phyloP scores from a whole-genome alignment of 2,329 filamentous ascomycete genomes.

The Chaetothyriales sp. region DNA sequence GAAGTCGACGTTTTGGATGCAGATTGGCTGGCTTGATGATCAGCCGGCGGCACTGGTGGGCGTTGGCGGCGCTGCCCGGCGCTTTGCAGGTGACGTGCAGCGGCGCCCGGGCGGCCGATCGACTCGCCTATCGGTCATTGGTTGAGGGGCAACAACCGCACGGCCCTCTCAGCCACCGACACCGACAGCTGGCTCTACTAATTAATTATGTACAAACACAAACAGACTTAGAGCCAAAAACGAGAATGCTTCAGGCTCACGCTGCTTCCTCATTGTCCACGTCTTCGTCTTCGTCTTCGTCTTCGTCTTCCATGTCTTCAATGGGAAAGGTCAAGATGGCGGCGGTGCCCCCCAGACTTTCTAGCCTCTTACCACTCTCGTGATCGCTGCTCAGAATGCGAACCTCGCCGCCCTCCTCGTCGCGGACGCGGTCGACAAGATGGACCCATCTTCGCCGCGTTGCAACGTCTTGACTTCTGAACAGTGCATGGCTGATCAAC shows the following conservation, averaged over 20 bases:
- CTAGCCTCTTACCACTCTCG: slow-evolving; percentile 77
- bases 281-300: slow-evolving; percentile 52
- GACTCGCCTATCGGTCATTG: not conserved
- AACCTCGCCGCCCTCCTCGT: slow-evolving; percentile 68
- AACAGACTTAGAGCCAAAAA: not conserved
- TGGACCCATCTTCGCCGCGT: slow-evolving; percentile 68
- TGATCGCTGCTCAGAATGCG: slow-evolving; percentile 84
- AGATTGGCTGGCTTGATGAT: not conserved
- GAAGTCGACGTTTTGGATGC: no score
- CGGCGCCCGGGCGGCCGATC: no score
- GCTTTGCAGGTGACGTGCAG: not conserved
- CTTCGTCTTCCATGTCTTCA: slow-evolving; percentile 62
- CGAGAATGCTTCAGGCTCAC: slow-evolving; percentile 20
- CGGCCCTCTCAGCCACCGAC: not conserved
- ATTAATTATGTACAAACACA: not conserved
- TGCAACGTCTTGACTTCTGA: slow-evolving; percentile 66
- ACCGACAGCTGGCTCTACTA: not conserved
- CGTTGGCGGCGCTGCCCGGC: no score
- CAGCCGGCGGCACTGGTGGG: no score
- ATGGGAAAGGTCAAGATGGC: slow-evolving; percentile 85
- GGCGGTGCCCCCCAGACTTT: slow-evolving; percentile 73
- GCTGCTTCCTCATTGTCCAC: slow-evolving; percentile 7
- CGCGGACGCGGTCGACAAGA: slow-evolving; percentile 77
- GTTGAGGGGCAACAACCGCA: not conserved
- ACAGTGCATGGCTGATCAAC: slow-evolving; percentile 75